phyloP scores from a whole-genome alignment of 208 protist species.

The Leishmania tarentolae region DNA sequence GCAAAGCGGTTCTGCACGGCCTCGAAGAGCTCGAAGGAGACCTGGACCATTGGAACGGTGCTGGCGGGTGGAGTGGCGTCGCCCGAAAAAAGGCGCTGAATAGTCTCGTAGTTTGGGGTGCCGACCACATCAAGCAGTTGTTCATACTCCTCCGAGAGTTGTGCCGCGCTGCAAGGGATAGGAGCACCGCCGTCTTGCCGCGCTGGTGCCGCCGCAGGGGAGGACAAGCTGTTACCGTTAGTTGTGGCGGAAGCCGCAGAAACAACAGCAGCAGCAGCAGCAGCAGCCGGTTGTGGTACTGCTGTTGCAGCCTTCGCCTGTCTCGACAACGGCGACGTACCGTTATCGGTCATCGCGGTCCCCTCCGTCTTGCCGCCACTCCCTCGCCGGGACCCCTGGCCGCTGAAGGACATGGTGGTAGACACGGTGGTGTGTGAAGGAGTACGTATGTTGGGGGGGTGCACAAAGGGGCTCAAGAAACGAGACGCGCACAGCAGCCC shows the following conservation, averaged over 20 bases:
- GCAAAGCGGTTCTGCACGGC: conserved; percentile 82
- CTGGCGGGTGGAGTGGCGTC: conserved; percentile 47
- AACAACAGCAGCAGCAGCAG: conserved; percentile 1
- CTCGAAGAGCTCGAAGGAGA: conserved; percentile 89
- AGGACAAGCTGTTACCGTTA: not conserved
- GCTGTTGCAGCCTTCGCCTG: not conserved
- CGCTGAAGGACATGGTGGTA: not conserved
- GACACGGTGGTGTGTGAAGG: not conserved
- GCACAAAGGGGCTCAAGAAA: not conserved
- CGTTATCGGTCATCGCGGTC: not conserved
- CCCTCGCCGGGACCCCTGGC: not conserved
- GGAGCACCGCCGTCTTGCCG: not conserved
- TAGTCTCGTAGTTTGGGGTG: conserved; percentile 65
- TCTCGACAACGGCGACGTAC: not conserved
- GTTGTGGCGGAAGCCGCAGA: not conserved
- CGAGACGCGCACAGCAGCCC: not conserved
- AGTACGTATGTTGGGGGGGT: not conserved
- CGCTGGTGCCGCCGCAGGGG: not conserved
- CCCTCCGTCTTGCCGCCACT: not conserved
- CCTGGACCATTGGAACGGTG: conserved; percentile 68
- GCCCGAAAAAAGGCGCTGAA: conserved; percentile 56
- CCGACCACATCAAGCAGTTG: conserved; percentile 69
- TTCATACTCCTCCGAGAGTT: conserved; percentile 55
- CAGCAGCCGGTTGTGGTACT: not conserved
- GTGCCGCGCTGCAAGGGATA: conserved; percentile 1